These are phyloP conservation scores for Russula earlei DNA, from an alignment of 768 basidiomycete species.

Conservation along the genomic window DNA sequence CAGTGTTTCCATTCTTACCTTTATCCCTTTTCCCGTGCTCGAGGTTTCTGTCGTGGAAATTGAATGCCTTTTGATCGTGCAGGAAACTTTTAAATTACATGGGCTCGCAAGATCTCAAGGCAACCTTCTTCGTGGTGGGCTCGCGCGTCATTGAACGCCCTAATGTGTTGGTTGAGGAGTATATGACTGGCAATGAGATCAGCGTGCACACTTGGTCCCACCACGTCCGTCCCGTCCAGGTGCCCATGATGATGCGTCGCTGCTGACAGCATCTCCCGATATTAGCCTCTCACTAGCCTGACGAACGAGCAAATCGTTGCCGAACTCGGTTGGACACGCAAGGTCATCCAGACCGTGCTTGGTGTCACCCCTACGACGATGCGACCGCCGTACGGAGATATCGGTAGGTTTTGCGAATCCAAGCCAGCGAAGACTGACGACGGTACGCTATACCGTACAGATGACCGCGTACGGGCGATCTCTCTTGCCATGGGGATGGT, in stretches of 20 bases:
- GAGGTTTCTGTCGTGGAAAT: not conserved
- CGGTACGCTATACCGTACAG: too few species aligned
- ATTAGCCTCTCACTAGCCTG: slow-evolving; percentile 55
- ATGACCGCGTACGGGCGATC: slow-evolving; percentile 91
- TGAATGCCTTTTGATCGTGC: not conserved
- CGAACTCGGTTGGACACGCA: slow-evolving; percentile 87
- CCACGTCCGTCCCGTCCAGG: slow-evolving; percentile 32
- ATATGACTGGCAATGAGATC: slow-evolving; percentile 73
- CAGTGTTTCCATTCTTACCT: slow-evolving; percentile 21
- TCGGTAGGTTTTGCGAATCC: slow-evolving; percentile 33
- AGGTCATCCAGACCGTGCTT: slow-evolving; percentile 66
- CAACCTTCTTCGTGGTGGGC: slow-evolving; percentile 90
- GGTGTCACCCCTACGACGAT: slow-evolving; percentile 71
- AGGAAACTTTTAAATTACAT: slow-evolving; percentile 70
- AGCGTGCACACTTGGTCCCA: slow-evolving; percentile 92
- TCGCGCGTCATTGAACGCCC: slow-evolving; percentile 78
- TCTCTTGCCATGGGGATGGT: slow-evolving; percentile 83
- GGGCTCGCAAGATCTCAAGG: slow-evolving; percentile 45
- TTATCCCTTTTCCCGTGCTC: too few species aligned
- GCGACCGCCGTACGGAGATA: slow-evolving; percentile 80
- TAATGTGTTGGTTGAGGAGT: slow-evolving; percentile 64
- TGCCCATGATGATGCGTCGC: slow-evolving; percentile 23
- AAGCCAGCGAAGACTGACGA: not conserved
- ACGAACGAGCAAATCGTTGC: slow-evolving; percentile 83
- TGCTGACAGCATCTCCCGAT: slow-evolving; percentile 17